Conservation (phyloP, 139 green algal genomes). For the Gonium pectorale region DNA sequence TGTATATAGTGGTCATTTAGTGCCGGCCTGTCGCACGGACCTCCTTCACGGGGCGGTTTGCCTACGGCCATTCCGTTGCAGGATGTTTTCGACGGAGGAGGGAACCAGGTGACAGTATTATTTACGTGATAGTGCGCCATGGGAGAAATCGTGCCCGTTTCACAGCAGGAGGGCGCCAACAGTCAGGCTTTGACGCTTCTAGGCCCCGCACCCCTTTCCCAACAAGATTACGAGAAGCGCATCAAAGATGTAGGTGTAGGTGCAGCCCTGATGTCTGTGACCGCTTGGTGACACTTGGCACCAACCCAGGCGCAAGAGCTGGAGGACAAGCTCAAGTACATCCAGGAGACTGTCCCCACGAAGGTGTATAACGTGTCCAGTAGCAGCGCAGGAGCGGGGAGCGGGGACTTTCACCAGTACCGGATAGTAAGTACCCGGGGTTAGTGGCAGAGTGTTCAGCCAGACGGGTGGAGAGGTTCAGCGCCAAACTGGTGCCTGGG, state of each 20-base stretch:
- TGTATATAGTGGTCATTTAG: too few relatives aligned
- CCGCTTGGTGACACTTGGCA: neutral
- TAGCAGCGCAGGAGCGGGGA: conserved; percentile 88
- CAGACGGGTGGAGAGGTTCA: too few relatives aligned
- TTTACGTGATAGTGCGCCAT: too few relatives aligned
- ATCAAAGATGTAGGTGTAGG: conserved; percentile 7
- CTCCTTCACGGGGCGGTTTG: too few relatives aligned
- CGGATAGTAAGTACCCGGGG: conserved; percentile 56
- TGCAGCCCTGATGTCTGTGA: neutral
- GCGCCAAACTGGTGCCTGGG: too few relatives aligned
- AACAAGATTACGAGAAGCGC: conserved; percentile 28
- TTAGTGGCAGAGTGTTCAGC: too few relatives aligned
- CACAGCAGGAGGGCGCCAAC: neutral
- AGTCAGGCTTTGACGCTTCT: conserved; percentile 3
- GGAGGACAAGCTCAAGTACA: conserved; percentile 87
- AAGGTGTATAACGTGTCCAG: conserved; percentile 83
- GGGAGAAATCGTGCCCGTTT: conserved; percentile 23
- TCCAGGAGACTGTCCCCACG: conserved; percentile 85
- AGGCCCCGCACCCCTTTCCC: neutral
- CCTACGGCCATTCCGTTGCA: too few relatives aligned
- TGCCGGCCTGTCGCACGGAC: too few relatives aligned
- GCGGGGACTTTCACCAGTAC: conserved; percentile 93
- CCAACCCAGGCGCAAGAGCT: conserved; percentile 78
- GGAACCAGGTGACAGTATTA: too few relatives aligned
- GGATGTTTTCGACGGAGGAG: too few relatives aligned